These are phyloP conservation scores for Pythium brassicae DNA, from an alignment of 352 stramenopile species.

Conservation along the genomic window DNA sequence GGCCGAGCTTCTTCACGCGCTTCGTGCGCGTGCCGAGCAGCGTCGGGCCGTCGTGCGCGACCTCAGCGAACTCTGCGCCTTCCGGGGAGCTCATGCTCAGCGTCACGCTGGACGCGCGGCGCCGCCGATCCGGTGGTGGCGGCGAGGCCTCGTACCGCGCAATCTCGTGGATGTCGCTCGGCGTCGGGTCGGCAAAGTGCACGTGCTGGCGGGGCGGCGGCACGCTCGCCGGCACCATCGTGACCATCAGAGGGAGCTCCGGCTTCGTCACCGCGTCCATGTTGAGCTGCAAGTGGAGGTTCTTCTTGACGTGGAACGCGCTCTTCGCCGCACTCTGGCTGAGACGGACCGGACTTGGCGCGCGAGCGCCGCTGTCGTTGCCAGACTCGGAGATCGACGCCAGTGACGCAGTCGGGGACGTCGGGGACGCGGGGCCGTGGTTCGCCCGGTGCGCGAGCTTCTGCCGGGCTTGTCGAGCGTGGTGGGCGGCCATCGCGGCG, in stretches of 20 bases:
- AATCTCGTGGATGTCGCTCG: not conserved
- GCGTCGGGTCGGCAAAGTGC: conserved; percentile 3
- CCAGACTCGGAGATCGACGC: not conserved
- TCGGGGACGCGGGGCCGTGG: not conserved
- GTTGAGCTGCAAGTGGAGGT: conserved; percentile 53
- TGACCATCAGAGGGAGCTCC: conserved; percentile 36
- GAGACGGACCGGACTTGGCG: conserved; percentile 15
- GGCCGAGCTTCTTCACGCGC: conserved; percentile 63
- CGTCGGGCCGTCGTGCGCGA: conserved; percentile 66
- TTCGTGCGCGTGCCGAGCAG: conserved; percentile 63
- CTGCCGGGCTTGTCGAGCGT: conserved; percentile 34
- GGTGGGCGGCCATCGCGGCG: conserved; percentile 45
- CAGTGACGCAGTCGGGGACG: not conserved
- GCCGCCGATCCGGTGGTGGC: conserved; percentile 3
- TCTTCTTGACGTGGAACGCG: conserved; percentile 33
- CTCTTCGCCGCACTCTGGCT: not conserved
- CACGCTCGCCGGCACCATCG: not conserved
- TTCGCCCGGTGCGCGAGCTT: conserved; percentile 8
- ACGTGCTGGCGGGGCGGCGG: conserved; percentile 6
- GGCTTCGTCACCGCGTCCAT: conserved; percentile 31
- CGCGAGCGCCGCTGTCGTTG: not conserved
- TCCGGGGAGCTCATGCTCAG: conserved; percentile 57
- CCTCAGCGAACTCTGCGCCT: conserved; percentile 65
- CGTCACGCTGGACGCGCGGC: conserved; percentile 52
- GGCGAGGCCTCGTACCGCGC: not conserved